phyloP scores from a whole-genome alignment of 2,329 filamentous ascomycete species.

The Leptosphaerulina australis region DNA sequence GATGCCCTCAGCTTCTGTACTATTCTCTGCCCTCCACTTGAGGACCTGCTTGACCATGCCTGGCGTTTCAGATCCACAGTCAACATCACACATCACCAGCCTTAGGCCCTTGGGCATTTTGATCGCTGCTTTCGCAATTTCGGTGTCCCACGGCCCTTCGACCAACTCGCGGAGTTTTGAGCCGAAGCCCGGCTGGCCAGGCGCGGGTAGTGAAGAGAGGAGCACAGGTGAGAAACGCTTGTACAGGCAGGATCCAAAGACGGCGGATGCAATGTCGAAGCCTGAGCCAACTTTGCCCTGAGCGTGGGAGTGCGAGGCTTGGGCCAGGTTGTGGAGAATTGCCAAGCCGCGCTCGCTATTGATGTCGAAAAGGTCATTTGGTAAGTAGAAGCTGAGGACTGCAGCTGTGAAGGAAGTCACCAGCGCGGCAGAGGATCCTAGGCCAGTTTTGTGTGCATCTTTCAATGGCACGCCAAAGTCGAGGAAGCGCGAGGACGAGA shows the following conservation, averaged over 20 bases:
- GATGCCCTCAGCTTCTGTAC: conserved; percentile 67
- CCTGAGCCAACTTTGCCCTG: conserved; percentile 96
- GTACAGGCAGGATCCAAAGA: conserved; percentile 91
- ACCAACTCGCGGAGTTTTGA: conserved; percentile 69
- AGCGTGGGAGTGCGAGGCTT: conserved; percentile 91
- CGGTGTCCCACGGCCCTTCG: conserved; percentile 76
- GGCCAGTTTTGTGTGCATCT: conserved; percentile 90
- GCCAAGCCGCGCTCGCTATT: conserved; percentile 59
- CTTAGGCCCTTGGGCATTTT: conserved; percentile 74
- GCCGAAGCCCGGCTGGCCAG: conserved; percentile 70
- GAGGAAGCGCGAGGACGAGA: conserved; percentile 65
- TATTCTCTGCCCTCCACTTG: conserved; percentile 73
- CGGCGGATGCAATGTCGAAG: conserved; percentile 92
- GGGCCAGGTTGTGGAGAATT: conserved; percentile 87
- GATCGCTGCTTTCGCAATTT: conserved; percentile 72
- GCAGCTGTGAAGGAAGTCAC: conserved; percentile 85
- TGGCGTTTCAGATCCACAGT: conserved; percentile 90
- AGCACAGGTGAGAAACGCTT: conserved; percentile 86
- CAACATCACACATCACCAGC: conserved; percentile 93
- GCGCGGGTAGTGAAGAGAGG: conserved; percentile 69
- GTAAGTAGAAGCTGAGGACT: conserved; percentile 76
- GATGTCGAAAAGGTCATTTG: conserved; percentile 62
- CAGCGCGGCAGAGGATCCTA: conserved; percentile 92
- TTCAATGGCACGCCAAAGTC: conserved; percentile 77
- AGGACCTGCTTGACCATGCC: conserved; percentile 95